phyloP scores from a whole-genome alignment of 495 filamentous ascomycete species.

The Copromyces sp. region DNA sequence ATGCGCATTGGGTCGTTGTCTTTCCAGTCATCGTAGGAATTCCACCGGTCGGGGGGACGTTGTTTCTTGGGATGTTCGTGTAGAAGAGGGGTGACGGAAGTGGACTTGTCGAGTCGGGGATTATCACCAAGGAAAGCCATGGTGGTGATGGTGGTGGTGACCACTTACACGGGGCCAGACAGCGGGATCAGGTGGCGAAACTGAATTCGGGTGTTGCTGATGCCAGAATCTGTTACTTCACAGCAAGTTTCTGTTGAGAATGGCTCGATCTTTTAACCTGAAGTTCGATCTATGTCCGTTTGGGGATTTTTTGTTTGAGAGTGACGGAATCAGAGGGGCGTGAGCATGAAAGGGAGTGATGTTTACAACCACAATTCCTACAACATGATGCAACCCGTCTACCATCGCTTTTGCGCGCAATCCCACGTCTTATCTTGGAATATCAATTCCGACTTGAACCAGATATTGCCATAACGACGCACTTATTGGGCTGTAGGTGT shows the following conservation, averaged over 20 bases:
- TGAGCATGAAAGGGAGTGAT: neutral
- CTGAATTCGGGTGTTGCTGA: neutral
- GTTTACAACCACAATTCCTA: neutral
- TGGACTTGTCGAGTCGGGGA: neutral
- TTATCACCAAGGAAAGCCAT: neutral
- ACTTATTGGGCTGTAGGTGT: neutral
- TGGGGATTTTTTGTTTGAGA: neutral
- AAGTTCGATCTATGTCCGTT: neutral
- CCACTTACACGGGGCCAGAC: neutral
- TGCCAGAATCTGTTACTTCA: neutral
- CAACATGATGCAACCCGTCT: neutral
- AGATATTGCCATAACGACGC: neutral
- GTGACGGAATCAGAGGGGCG: neutral
- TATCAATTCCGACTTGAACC: neutral
- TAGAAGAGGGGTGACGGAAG: neutral
- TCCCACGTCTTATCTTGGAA: neutral
- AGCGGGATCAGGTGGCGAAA: neutral
- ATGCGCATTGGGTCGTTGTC: slow-evolving; percentile 19
- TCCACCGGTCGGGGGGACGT: slow-evolving; percentile 17
- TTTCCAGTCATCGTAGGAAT: slow-evolving; percentile 18
- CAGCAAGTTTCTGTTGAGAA: neutral
- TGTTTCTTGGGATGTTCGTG: neutral
- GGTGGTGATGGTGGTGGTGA: neutral
- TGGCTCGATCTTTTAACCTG: neutral
- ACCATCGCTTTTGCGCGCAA: neutral